These are phyloP conservation scores for Diaporthe sp. DNA, from an alignment of 2,329 filamentous ascomycete species.

Conservation along the genomic window DNA sequence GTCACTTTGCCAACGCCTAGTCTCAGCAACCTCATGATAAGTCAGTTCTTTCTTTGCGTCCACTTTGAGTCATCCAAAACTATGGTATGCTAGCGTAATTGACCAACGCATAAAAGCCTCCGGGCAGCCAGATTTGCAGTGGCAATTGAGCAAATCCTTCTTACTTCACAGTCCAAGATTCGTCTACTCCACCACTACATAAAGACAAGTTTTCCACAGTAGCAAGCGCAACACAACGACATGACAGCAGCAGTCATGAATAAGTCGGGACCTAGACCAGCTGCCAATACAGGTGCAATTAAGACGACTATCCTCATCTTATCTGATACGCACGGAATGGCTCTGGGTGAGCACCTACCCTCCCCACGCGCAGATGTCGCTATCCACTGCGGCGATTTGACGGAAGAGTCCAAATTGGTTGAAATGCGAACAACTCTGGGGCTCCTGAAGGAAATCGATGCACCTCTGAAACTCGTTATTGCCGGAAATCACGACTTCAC, in stretches of 20 bases:
- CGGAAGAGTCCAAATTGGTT: constrained; percentile 49
- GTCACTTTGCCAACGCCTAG: not conserved
- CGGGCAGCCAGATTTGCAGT: not conserved
- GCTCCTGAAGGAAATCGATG: constrained; percentile 53
- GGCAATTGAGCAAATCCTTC: not conserved
- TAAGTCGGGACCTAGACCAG: not conserved
- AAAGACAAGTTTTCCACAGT: not conserved
- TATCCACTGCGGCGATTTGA: constrained; percentile 65
- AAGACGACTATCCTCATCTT: constrained; percentile 47
- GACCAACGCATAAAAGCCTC: not conserved
- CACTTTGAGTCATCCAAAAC: not conserved
- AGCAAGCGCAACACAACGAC: not conserved
- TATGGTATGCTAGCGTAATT: not conserved
- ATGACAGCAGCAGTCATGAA: not conserved
- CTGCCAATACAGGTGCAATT: not conserved
- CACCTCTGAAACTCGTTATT: constrained; percentile 64
- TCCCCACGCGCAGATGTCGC: constrained; percentile 53
- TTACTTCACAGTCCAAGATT: not conserved
- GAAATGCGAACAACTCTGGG: constrained; percentile 55
- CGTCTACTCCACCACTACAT: not conserved
- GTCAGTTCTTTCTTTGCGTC: not conserved
- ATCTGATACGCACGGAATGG: constrained; percentile 56
- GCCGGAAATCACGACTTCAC: constrained; percentile 66
- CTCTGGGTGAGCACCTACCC: constrained; percentile 32
- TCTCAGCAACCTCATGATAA: not conserved